Evolutionary conservation across 305 asterid genomes (phyloP).

Genomic region (Andrographis paniculata): DNA sequence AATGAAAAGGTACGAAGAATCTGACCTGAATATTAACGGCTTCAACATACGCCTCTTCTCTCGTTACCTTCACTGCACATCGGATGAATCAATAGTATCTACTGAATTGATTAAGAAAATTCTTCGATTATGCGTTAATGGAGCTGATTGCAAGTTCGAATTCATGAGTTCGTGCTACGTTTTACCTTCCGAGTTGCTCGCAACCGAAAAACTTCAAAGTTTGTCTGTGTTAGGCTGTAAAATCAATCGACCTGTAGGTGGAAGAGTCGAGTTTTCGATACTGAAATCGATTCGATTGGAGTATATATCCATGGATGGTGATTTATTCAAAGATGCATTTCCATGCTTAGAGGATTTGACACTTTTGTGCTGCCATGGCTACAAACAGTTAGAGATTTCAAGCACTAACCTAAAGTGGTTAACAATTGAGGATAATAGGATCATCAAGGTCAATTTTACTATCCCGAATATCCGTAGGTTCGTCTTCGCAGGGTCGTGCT

Average conservation of each 20-base stretch:
- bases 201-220: neutral
- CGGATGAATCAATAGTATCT: too few species aligned
- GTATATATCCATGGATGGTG: neutral
- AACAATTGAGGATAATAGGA: neutral
- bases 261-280: neutral
- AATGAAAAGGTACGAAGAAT: constrained; percentile 12
- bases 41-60: constrained; percentile 5
- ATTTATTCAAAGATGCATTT: neutral
- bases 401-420: constrained; percentile 6
- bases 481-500: neutral
- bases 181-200: neutral
- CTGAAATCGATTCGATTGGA: neutral
- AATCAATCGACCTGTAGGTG: neutral
- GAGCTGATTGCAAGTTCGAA: too few species aligned
- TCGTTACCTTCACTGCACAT: neutral
- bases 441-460: neutral
- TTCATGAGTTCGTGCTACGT: neutral
- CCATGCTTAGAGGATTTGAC: constrained; percentile 12
- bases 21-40: constrained; percentile 6
- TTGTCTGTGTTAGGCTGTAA: neutral
- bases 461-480: constrained; percentile 13
- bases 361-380: neutral
- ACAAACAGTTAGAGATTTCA: neutral
- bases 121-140: constrained; percentile 12
- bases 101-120: constrained; percentile 13